Base-by-base conservation (phyloP, 2,329 filamentous ascomycete genomes). In the Ceratocystis variospora region DNA sequence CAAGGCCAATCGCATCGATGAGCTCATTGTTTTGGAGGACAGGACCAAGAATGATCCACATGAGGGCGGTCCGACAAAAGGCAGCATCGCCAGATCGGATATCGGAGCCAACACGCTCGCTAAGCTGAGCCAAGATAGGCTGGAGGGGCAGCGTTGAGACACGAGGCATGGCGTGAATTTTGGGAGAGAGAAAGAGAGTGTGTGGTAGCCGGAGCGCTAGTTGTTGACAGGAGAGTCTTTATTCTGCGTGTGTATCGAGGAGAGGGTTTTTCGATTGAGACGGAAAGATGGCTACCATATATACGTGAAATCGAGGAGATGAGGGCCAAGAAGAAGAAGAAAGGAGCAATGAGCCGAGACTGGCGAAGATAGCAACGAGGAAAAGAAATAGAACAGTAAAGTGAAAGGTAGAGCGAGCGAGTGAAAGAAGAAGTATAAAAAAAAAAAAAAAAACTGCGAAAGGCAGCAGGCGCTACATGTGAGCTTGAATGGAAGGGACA, bases 51-150 rank as follows among this genome's bases (percentile, higher is more conserved):
- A 67, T 45, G 22, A 48, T 48, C 66, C 66, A 67, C 66, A 67
- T 67, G 10, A 67, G 31, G 33, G 66, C 66, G 19, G 66, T 65
- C 15, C 66, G 62, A 44, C 66, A 67, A 61, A 67, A 67, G 19
- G 63, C 45, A 37, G 66, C 66, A 67, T 67, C 62, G 44, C 66
- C 66, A 6, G 66, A 64, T 17, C 66, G 62, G 28, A 63, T 65
- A 12, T 64, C 62, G n/a, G 66, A 63, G 31, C 66, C 66, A 48
- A 67, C 66, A 57, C 55, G 66, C 17, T 59, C 19, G 25, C 63
- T 64, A 6, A 64, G 63, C 50, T 31, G 19, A 12, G 48, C 46
- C 63, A 64, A 25, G n/a, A 44, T 10, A 10, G 63, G 28, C 31
- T 28, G 53, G 10, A 57, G 48, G 25, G 63, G 41, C 63, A 57